Percentiles rank a stretch among this genome's conserved stretches.
Evolutionary conservation across 352 stramenopile genomes (phyloP).

Genomic region (Thalassiosira mediterranea): DNA sequence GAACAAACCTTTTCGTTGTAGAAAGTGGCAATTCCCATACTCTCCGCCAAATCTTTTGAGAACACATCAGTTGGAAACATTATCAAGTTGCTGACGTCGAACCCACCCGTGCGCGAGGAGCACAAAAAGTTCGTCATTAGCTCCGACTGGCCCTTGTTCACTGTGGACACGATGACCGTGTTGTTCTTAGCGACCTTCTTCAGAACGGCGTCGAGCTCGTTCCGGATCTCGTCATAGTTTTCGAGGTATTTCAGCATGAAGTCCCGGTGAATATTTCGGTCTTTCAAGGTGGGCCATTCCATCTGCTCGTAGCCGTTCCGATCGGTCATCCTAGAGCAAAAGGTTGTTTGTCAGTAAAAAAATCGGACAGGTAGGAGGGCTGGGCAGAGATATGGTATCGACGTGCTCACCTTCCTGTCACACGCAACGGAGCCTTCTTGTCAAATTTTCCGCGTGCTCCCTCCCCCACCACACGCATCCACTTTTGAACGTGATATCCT

Average conservation of each 20-base stretch:
- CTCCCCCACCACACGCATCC: slow-evolving; percentile 59
- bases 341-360: no score
- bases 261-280: slow-evolving; percentile 47
- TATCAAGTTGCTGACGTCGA: slow-evolving; percentile 58
- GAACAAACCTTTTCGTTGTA: slow-evolving; percentile 83
- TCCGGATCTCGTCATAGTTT: slow-evolving; percentile 45
- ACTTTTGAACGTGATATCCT: slow-evolving; percentile 21
- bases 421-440: slow-evolving; percentile 40
- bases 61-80: slow-evolving; percentile 71
- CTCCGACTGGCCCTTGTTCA: slow-evolving; percentile 71
- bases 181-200: slow-evolving; percentile 69
- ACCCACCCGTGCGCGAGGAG: slow-evolving; percentile 27
- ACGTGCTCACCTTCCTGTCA: slow-evolving; percentile 31
- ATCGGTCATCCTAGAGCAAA: slow-evolving; percentile 32
- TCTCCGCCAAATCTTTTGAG: slow-evolving; percentile 27
- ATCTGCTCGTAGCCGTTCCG: slow-evolving; percentile 35
- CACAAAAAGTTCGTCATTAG: slow-evolving; percentile 68
- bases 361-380: no score
- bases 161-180: slow-evolving; percentile 79
- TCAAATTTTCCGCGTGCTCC: slow-evolving; percentile 25
- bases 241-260: slow-evolving; percentile 62
- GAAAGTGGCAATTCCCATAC: slow-evolving; percentile 79
- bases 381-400: no score
- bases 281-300: slow-evolving; percentile 30
- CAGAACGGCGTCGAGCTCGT: slow-evolving; percentile 56